Base-by-base conservation (phyloP, 2,329 filamentous ascomycete genomes). In the Geosmithia flava region DNA sequence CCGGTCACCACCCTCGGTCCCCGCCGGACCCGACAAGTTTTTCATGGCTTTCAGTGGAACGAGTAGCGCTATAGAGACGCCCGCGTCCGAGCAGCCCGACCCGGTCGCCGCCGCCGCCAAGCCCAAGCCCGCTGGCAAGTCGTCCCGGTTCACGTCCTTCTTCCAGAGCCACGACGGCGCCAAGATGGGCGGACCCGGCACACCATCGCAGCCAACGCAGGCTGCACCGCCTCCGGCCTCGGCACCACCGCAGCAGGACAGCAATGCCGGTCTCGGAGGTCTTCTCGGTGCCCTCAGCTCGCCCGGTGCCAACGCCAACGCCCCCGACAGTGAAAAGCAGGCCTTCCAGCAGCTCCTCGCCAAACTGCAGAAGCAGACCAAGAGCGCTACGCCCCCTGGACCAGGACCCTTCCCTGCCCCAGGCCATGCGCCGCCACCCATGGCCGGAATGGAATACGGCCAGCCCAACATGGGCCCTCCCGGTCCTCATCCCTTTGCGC, bases 91-190 rank as follows among this genome's bases (percentile, higher is more conserved):
- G 45, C 50, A 72, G 68, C 59, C 57, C 39, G 66, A 68, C 45
- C 23, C 23, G 23, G 23, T n/a, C n/a, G n/a, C 23, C 23, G 67
- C 69, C 15, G 52, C 59, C n/a, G 53, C 62, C 43, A 78, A 75
- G 58, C 64, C 72, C 13, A 86, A 85, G 60, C 62, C 75, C 1
- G 67, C 66, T 3, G 65, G 59, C 23, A 90, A 91, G 59, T 78
- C 85, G 5, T 96, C 90, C 13, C 77, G 88, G 48, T 96, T 96
- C 60, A 89, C 88, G 46, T 87, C 84, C 3, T 85, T 96, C 56
- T 87, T 90, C 60, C 44, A 46, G 43, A 41, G n/a, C 27, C 49
- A 50, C 16, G 46, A 45, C 17, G 42, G 37, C 17, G 13, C 30
- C 42, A 44, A 41, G 45, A 44, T 23, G 6, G 33, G 33, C 33